Evolutionary conservation across 805 yeast species (phyloP).

Genomic region (Pichia nakasei): DNA sequence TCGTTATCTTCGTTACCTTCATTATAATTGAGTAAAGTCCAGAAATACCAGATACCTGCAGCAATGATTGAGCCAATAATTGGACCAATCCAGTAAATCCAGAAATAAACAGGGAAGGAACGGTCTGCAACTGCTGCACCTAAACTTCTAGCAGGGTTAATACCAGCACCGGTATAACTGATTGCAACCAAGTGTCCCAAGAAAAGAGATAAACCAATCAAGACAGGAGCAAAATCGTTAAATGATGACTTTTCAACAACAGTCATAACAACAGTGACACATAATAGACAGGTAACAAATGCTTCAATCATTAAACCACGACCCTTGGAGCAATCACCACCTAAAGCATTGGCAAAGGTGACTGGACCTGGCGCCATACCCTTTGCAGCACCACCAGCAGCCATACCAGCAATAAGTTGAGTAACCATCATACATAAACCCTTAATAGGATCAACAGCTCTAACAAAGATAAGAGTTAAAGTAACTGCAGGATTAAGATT

Average conservation of each 20-base stretch:
- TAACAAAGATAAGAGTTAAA: constrained; percentile 57
- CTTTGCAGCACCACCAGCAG: constrained; percentile 83
- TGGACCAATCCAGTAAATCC: constrained; percentile 95
- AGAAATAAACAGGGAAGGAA: constrained; percentile 73
- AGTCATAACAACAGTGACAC: constrained; percentile 68
- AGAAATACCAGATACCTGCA: constrained; percentile 54
- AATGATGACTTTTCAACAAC: constrained; percentile 78
- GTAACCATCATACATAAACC: constrained; percentile 55
- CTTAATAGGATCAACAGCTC: constrained; percentile 67
- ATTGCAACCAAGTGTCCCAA: constrained; percentile 75
- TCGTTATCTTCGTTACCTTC: constrained; percentile 28
- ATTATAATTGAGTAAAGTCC: constrained; percentile 59
- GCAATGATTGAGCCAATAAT: constrained; percentile 61
- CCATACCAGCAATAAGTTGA: constrained; percentile 80
- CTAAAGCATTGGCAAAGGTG: constrained; percentile 61
- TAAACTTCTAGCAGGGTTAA: constrained; percentile 83
- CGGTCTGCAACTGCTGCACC: constrained; percentile 62
- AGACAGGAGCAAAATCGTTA: constrained; percentile 72
- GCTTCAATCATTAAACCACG: constrained; percentile 79
- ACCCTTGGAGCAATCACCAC: constrained; percentile 60
- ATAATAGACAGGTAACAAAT: constrained; percentile 65
- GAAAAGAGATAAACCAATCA: constrained; percentile 75
- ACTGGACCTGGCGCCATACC: constrained; percentile 80
- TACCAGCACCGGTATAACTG: constrained; percentile 83
- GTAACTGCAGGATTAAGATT: constrained; percentile 88